Evolutionary conservation across 768 basidiomycete species (phyloP), one percentile per base, ranked within the genome.

Genomic region (Russula abietina): DNA sequence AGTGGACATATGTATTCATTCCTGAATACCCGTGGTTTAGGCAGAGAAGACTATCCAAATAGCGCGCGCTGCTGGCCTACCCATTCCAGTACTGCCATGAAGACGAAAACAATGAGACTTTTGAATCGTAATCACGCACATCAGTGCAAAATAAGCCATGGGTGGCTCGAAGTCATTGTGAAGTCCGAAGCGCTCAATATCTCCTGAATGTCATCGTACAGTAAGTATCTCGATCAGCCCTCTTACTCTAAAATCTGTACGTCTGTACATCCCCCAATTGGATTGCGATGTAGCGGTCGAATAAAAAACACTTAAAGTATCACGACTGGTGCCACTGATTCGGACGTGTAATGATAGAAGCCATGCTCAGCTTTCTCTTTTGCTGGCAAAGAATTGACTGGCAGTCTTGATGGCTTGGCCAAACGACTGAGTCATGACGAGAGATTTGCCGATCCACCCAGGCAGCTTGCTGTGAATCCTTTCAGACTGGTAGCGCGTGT

Each of bases 381-480:
- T 66, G 38, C 45, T 33, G 16, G 43, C 54, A 32, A 59, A 53
- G 54, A 67, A 67, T 58, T 67, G 60, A 50, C 62, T 57, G 19
- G 59, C 48, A 39, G 59, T 32, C 49, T 66, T 67, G 32, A 65
- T 46, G 5, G 57, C 60, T 51, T 67, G 64, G n/a, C 65, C 60
- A 49, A 67, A 67, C 11, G 64, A 53, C 26, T 49, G 56, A 17
- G 67, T 56, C 14, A 36, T 16, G 24, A 62, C 11, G 26, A 67
- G 55, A 22, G 67, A 66, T 55, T 80, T 76, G 11, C 84, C 87
- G 57, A 98, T 93, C 96, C 96, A 99, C 60, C 81, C 81, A 0
- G 96, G 94, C n/a, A 99, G 77, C 73, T 97, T 97, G 58, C 73
- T 75, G 45, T 82, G 81, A 59, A 97, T 90, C 1, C 84, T 76